Evolutionary conservation across 2,329 filamentous ascomycete genomes (phyloP), one percentile per base, ranked within the genome.

Genomic region (Phialophora macrospora): DNA sequence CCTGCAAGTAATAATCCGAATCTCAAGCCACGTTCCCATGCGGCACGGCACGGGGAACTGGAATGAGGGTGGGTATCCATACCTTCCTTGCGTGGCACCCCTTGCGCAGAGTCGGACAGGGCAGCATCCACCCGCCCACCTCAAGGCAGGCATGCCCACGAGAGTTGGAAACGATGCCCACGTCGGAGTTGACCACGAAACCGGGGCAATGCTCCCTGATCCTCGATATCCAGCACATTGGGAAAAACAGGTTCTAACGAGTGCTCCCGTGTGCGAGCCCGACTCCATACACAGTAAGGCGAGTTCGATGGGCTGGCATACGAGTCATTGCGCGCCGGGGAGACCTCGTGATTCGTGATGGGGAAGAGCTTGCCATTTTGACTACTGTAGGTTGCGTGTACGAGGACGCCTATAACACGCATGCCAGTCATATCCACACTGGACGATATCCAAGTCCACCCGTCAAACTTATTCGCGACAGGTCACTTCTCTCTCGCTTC

Each of bases 11-110:
- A 17, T 41, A 6, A 41, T 41, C 14, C 17, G 38, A 17, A 41
- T 41, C 38, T 41, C 38, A 41, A 41, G 38, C 38, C 14, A 17
- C 38, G 48, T 24, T 51, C 20, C 46, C 48, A 12, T 17, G 24
- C 9, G 24, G 20, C 48, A 51, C 48, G 48, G 48, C 20, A 51
- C 48, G 48, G 48, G 48, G 48, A 51, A 51, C 7, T 4, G 48
- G 48, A 5, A 30, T 12, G 48, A 22, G 48, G 9, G 30, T 30
- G 30, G 30, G 6, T 24, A 51, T 51, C 48, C 20, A n/a, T 20
- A 14, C 20, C 9, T 12, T 17, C 20, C 9, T 12, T 17, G 20
- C 20, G 20, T 9, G 2, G 48, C n/a, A 11, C 24, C 48, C 48
- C 24, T 51, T 51, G 34, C 34, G 4, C 34, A 38, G 34, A 4